A percentile compares a stretch with the other conserved stretches of the same genome.
phyloP scores from a whole-genome alignment of 139 green algal genomes.

The Ulvella scutata region DNA sequence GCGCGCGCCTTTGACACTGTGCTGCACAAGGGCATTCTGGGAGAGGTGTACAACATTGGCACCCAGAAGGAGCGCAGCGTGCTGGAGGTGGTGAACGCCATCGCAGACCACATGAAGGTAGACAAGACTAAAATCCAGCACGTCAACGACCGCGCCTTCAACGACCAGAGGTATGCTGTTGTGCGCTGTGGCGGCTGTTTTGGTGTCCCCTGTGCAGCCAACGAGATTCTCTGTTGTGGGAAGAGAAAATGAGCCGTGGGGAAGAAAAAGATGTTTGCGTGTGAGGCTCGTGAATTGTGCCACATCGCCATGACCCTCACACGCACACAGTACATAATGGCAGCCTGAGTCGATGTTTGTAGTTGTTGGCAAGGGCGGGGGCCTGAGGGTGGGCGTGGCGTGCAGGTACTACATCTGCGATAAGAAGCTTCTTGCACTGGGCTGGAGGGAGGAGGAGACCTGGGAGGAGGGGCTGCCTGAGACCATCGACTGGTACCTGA shows the following conservation, averaged over 20 bases:
- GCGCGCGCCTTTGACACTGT: conserved; percentile 77
- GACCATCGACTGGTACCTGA: conserved; percentile 70
- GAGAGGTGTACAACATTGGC: conserved; percentile 95
- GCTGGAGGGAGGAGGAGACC: conserved; percentile 70
- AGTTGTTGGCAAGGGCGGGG: too few species aligned
- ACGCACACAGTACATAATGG: too few species aligned
- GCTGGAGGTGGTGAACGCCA: conserved; percentile 53
- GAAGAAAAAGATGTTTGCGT: too few species aligned
- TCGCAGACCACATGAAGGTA: conserved; percentile 35
- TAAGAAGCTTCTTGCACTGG: conserved; percentile 76
- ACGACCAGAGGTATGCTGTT: conserved; percentile 49
- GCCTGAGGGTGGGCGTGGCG: too few species aligned
- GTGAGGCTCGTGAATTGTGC: too few species aligned
- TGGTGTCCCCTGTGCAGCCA: too few species aligned
- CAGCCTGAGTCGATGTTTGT: too few species aligned
- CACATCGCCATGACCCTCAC: too few species aligned
- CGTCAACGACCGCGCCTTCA: conserved; percentile 70
- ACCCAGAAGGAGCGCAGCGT: conserved; percentile 84
- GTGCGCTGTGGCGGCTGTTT: too few species aligned
- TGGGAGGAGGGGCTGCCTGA: conserved; percentile 87
- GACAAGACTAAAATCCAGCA: conserved; percentile 29
- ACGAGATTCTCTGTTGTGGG: too few species aligned
- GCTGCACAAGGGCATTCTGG: conserved; percentile 55
- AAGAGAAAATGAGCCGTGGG: too few species aligned
- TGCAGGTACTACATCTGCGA: conserved; percentile 89